Percentiles rank a stretch among this genome's conserved stretches.
phyloP scores from a whole-genome alignment of 2,329 filamentous ascomycete species.

The Fusarium keratoplasticum region DNA sequence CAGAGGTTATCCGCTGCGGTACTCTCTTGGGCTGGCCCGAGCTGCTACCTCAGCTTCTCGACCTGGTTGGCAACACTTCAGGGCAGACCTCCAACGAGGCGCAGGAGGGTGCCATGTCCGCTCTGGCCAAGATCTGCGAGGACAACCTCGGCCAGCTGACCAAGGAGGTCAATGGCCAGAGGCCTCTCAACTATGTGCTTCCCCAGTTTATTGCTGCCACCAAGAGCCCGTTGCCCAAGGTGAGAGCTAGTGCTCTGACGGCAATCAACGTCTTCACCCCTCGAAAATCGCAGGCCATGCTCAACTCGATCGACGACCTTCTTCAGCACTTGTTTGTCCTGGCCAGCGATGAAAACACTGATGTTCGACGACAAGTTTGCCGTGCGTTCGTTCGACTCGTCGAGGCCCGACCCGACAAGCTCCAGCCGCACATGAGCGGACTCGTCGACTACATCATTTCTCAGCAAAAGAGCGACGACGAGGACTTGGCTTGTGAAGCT shows the following conservation, averaged over 20 bases:
- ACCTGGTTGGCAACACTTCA: constrained; percentile 78
- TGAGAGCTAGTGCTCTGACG: constrained; percentile 82
- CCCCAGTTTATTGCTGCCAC: constrained; percentile 92
- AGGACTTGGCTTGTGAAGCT: constrained; percentile 91
- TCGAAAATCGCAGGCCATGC: constrained; percentile 83
- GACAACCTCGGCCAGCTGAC: constrained; percentile 91
- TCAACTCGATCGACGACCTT: constrained; percentile 83
- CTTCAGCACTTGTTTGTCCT: constrained; percentile 86
- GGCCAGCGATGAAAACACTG: constrained; percentile 79
- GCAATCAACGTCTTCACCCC: constrained; percentile 94
- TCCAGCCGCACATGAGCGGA: constrained; percentile 86
- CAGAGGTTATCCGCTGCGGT: constrained; percentile 86
- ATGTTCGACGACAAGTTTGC: constrained; percentile 93
- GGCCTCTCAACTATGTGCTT: constrained; percentile 87
- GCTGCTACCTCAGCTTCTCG: constrained; percentile 83
- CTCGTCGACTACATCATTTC: constrained; percentile 93
- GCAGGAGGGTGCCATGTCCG: constrained; percentile 94
- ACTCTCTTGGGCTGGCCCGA: constrained; percentile 93
- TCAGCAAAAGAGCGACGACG: constrained; percentile 89
- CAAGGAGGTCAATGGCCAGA: constrained; percentile 87
- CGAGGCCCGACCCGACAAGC: constrained; percentile 89
- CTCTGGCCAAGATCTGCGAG: constrained; percentile 95
- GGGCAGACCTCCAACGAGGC: constrained; percentile 76
- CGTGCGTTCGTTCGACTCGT: constrained; percentile 92
- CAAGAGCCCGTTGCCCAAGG: constrained; percentile 78